Conservation (phyloP, 305 asterid genomes). For the Fraxinus platypoda region DNA sequence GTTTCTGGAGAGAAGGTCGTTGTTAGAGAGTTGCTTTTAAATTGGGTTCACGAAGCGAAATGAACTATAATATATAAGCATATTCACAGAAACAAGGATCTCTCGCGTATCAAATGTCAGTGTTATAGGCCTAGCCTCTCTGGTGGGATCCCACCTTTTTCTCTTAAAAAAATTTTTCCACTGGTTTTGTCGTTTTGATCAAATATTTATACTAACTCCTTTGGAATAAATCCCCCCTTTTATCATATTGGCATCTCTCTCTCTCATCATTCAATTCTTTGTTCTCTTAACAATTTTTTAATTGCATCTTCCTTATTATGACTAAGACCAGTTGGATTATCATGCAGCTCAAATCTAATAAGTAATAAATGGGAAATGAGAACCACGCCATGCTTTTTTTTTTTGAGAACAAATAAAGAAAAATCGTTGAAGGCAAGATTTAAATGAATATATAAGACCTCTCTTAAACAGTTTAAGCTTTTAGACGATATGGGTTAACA, state of each 20-base stretch:
- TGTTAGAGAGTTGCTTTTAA: constrained; percentile 44
- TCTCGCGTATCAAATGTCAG: constrained; percentile 33
- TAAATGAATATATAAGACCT: background rate
- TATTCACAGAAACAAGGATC: constrained; percentile 39
- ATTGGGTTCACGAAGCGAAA: constrained; percentile 45
- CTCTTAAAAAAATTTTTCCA: constrained; percentile 39
- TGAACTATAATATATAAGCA: constrained; percentile 52
- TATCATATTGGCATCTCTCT: constrained; percentile 35
- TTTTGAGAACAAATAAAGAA: background rate
- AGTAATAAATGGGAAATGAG: constrained; percentile 42
- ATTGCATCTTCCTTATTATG: constrained; percentile 8
- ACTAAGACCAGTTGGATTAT: background rate
- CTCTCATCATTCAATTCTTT: constrained; percentile 23
- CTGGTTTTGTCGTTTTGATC: constrained; percentile 39
- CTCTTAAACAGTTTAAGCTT: background rate
- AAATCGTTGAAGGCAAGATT: background rate
- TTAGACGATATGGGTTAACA: background rate
- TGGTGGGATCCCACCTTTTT: constrained; percentile 56
- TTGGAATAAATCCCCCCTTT: constrained; percentile 27
- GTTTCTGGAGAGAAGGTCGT: constrained; percentile 27
- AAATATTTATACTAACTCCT: constrained; percentile 47
- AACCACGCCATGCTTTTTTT: constrained; percentile 28
- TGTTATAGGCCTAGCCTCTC: constrained; percentile 44
- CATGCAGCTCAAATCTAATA: background rate
- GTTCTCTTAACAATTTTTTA: constrained; percentile 18